Evolutionary conservation across 225 moss, liverwort and hornwort genomes (phyloP), one percentile per base, ranked within the genome.

Genomic region (Ulota crispa): DNA sequence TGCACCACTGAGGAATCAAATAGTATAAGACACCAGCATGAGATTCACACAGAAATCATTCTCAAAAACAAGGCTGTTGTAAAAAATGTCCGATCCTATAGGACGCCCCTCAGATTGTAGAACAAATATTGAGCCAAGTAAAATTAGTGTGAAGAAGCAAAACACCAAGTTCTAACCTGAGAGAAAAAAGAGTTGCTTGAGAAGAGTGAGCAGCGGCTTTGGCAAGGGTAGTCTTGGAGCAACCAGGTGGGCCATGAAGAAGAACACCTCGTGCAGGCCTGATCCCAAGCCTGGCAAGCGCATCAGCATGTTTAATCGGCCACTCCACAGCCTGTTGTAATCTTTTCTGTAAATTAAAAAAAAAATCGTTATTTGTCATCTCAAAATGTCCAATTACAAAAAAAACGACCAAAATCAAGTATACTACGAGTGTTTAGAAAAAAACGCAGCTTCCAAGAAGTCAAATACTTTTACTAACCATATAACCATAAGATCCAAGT

Each of bases 161-260:
- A 26, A 62, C 34, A 73, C 3, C 24, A 34, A 45, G 36, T 65
- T 85, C 78, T 59, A 64, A 96, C 98, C 96, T 99, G 83, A 99
- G 90, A 81, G 95, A 92, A 47, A 96, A 93, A 64, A 99, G 86
- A 31, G 96, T 93, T 37, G 94, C 94, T 85, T 93, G 92, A 45
- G 96, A 93, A 84, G 94, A 92, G 85, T 96, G 94, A 64, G 98
- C 96, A 81, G 96, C 98, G 77, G 98, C 98, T 88, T 93, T 93
- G 39, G 88, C 98, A 70, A 99, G 91, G 68, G 94, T 96, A 19
- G 96, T 99, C 86, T 99, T 99, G 81, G 90, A 96, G 91, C 98
- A 99, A 37, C 96, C 98, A 61, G 98, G 96, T 41, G 98, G 98
- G 47, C 98, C 98, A 78, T 99, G 92, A 54, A 99, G 98, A 41